Percentiles rank a stretch among this genome's conserved stretches.
Evolutionary conservation across 2,329 filamentous ascomycete species (phyloP).

Genomic region (Chaetomiaceae sp.): DNA sequence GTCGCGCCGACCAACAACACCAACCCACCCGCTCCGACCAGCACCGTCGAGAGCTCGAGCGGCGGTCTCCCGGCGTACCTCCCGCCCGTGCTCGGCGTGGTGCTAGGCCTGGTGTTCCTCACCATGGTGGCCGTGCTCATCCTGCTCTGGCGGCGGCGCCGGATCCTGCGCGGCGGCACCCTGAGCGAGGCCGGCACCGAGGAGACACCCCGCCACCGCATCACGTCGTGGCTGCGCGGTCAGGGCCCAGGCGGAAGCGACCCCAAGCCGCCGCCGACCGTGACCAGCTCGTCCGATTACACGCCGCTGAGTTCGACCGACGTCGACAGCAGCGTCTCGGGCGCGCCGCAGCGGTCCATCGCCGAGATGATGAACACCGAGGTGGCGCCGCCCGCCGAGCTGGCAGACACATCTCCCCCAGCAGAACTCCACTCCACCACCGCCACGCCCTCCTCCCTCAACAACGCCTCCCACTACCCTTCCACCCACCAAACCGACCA

Average conservation of each 20-base stretch:
- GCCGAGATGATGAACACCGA: conserved; percentile 26
- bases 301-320: conserved; percentile 30
- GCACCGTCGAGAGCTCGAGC: conserved; percentile 23
- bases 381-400: conserved; percentile 34
- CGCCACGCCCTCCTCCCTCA: conserved; percentile 28
- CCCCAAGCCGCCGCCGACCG: conserved; percentile 42
- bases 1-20: conserved; percentile 30
- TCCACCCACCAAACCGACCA: conserved; percentile 29
- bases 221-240: conserved; percentile 50
- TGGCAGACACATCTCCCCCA: conserved; percentile 42
- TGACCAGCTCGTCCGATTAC: conserved; percentile 45
- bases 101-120: conserved; percentile 55
- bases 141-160: conserved; percentile 50
- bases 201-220: conserved; percentile 43
- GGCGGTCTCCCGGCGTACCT: conserved; percentile 52
- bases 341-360: conserved; percentile 17
- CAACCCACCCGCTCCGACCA: conserved; percentile 21
- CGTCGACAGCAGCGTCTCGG: conserved; percentile 31
- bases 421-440: conserved; percentile 41
- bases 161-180: conserved; percentile 35
- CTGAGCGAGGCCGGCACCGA: conserved; percentile 40
- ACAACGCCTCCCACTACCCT: conserved; percentile 30
- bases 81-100: conserved; percentile 57
- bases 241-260: conserved; percentile 33
- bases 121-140: conserved; percentile 47